Base-by-base conservation (phyloP, 208 protist genomes). In the Wallacemonas collosoma region DNA sequence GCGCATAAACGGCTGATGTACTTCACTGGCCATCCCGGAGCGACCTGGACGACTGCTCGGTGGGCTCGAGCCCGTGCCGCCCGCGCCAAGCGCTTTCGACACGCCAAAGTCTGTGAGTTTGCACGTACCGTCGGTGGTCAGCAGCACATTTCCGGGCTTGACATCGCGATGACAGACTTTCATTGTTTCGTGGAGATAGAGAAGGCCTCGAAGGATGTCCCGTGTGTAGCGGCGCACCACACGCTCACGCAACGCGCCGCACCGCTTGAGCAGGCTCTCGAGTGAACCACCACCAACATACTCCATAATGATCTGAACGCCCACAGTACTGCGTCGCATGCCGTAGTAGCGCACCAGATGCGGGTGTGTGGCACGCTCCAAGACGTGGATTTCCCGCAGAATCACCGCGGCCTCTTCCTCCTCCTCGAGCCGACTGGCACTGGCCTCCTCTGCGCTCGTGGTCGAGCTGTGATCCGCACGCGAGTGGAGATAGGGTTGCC, bases 51-150 rank as follows among this genome's bases (percentile, higher is more conserved):
- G 41, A 7, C 41, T 65, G 14, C 36, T 12, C 50, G 60, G 35
- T 66, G 79, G 36, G 44, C 53, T 50, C 15, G 54, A 47, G 15
- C 26, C 50, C 7, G 7, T 44, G 48, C 5, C 39, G 55, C 43
- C 48, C 60, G 78, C 80, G 38, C 75, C 87, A 5, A 96, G 69
- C 6, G 76, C 69, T 73, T 93, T 92, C 41, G 85, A 86, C 1
- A 89, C 83, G 1, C 93, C 93, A 82, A 98, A 97, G 71, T 98
- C 95, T 1, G 90, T 85, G 47, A 98, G 77, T 72, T 97, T 98
- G 71, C 90, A 90, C 1, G 71, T 77, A 0, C 93, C 95, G 8
- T 92, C 86, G 5, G 87, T 71, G 1, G 92, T 93, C 58, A 98
- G 86, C 58, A 98, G 82, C 17, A 98, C 85, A 65, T 98, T 98